Evolutionary conservation across 495 filamentous ascomycete genomes (phyloP).

Genomic region (Aspergillus olivimuriae): DNA sequence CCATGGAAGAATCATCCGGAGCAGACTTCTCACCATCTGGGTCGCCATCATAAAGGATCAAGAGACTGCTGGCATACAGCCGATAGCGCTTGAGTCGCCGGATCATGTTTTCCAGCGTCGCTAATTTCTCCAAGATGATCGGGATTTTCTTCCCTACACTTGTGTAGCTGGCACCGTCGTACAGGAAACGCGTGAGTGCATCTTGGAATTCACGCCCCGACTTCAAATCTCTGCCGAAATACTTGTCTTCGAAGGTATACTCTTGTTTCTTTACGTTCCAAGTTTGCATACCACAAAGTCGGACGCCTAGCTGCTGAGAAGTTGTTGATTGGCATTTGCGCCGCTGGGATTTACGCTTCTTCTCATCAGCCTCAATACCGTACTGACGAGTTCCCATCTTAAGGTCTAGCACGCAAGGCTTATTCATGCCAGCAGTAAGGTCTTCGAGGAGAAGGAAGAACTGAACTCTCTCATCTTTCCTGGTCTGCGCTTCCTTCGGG

Average conservation of each 20-base stretch:
- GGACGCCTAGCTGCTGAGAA: constrained; percentile 82
- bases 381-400: constrained; percentile 99
- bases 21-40: constrained; percentile 15
- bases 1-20: constrained; percentile 8
- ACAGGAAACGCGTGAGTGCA: constrained; percentile 82
- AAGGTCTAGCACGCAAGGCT: constrained; percentile 91
- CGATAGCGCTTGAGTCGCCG: constrained; percentile 73
- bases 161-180: constrained; percentile 75
- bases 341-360: constrained; percentile 88
- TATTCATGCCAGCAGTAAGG: constrained; percentile 92
- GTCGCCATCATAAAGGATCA: constrained; percentile 91
- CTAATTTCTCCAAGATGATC: constrained; percentile 74
- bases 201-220: constrained; percentile 86
- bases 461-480: constrained; percentile 67
- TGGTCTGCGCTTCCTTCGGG: constrained; percentile 72
- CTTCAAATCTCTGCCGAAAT: constrained; percentile 85
- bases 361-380: constrained; percentile 84
- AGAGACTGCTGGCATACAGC: constrained; percentile 89
- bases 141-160: constrained; percentile 82
- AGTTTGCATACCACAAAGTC: constrained; percentile 91
- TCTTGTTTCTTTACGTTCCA: constrained; percentile 81
- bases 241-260: constrained; percentile 93
- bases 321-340: constrained; percentile 91
- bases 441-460: constrained; percentile 96
- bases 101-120: constrained; percentile 76